A percentile compares a stretch with the other conserved stretches of the same genome.
phyloP scores from a whole-genome alignment of 2,329 filamentous ascomycete genomes.

The Cephalotrichum gorgonifer region DNA sequence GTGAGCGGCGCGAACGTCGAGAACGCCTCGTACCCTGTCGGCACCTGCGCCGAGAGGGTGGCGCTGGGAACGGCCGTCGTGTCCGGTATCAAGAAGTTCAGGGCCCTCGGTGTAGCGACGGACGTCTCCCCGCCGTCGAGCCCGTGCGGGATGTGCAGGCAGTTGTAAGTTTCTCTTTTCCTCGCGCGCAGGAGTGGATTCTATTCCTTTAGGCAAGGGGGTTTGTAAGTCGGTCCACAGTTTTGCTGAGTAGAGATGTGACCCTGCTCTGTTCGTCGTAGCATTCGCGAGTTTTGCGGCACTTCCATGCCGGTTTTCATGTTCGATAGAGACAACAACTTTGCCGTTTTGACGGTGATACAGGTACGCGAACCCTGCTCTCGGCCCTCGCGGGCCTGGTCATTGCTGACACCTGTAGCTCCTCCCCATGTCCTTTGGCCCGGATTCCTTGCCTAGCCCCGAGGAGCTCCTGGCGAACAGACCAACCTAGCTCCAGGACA shows the following conservation, averaged over 20 bases:
- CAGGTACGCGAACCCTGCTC: conserved; percentile 32
- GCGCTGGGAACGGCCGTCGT: conserved; percentile 72
- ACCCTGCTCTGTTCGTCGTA: no score
- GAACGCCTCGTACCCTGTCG: conserved; percentile 86
- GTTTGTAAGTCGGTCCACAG: no score
- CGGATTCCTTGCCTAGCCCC: conserved; percentile 41
- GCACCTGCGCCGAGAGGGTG: conserved; percentile 92
- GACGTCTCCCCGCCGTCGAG: conserved; percentile 60
- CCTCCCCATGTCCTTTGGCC: conserved; percentile 59
- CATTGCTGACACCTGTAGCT: conserved; percentile 30
- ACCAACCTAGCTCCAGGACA: neutral
- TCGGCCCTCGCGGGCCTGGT: neutral
- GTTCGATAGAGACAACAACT: conserved; percentile 76
- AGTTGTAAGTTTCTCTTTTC: conserved; percentile 56
- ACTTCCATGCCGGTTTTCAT: conserved; percentile 72
- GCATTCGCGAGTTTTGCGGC: conserved; percentile 67
- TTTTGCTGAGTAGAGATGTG: no score
- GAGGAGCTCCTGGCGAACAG: conserved; percentile 8
- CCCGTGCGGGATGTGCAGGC: conserved; percentile 93
- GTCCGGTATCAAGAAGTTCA: conserved; percentile 47
- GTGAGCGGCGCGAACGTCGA: conserved; percentile 82
- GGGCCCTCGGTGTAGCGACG: conserved; percentile 76
- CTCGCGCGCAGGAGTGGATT: no score
- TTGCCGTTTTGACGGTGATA: conserved; percentile 57
- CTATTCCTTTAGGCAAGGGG: no score